phyloP scores from a whole-genome alignment of 2,329 filamentous ascomycete genomes.

The Plenodomus biglobosus region DNA sequence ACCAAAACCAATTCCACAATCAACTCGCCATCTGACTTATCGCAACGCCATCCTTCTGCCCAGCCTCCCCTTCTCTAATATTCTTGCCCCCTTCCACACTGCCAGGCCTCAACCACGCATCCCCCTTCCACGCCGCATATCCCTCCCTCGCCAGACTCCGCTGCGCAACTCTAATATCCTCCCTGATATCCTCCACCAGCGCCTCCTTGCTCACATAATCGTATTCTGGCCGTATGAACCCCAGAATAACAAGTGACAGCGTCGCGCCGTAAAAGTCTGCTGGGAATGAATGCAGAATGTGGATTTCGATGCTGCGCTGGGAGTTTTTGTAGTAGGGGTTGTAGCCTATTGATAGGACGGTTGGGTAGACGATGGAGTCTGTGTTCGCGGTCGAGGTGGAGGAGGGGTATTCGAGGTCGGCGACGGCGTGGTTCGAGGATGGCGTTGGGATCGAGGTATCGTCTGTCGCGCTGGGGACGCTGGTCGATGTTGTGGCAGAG shows the following conservation, averaged over 20 bases:
- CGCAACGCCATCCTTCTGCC: constrained; percentile 11
- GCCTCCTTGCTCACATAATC: constrained; percentile 85
- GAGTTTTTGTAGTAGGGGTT: constrained; percentile 97
- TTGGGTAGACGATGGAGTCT: constrained; percentile 25
- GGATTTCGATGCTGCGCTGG: constrained; percentile 82
- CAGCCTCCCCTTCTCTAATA: constrained; percentile 6
- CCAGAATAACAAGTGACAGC: constrained; percentile 78
- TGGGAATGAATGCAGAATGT: constrained; percentile 76
- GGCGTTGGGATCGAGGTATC: constrained; percentile 14
- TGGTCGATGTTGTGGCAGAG: constrained; percentile 35
- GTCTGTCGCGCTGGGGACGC: constrained; percentile 19
- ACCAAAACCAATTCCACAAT: no score
- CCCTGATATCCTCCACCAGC: constrained; percentile 82
- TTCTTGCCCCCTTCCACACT: constrained; percentile 10
- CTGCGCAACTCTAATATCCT: constrained; percentile 82
- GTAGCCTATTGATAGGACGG: constrained; percentile 62
- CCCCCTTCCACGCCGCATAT: constrained; percentile 58
- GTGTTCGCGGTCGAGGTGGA: constrained; percentile 13
- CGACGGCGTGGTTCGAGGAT: constrained; percentile 33
- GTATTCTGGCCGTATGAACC: constrained; percentile 85
- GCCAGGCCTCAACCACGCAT: constrained; percentile 43
- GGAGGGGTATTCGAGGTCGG: constrained; percentile 27
- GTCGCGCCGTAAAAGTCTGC: constrained; percentile 82
- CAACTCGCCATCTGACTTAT: constrained; percentile 17
- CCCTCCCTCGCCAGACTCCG: constrained; percentile 67